phyloP scores from a whole-genome alignment of 345 rosid species.

The Melastoma malabathricum region DNA sequence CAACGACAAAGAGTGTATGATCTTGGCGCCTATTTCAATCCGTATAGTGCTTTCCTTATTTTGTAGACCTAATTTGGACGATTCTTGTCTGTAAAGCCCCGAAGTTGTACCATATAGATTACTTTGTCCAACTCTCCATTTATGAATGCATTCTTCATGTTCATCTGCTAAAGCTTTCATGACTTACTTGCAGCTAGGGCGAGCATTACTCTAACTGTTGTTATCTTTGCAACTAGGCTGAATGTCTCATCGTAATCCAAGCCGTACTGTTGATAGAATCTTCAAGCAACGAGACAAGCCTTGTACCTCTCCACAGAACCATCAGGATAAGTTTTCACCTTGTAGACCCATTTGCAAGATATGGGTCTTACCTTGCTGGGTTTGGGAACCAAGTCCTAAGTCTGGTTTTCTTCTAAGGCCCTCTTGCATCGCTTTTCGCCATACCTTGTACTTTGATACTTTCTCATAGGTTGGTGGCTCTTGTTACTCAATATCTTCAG shows the following conservation, averaged over 20 bases:
- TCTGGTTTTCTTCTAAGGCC: too few relatives aligned
- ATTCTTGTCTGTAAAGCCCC: not conserved
- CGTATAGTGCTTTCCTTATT: not conserved
- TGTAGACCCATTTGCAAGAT: not conserved
- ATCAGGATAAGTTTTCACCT: not conserved
- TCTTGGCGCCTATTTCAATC: not conserved
- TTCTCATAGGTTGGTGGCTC: too few relatives aligned
- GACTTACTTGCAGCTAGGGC: too few relatives aligned
- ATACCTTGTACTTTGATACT: too few relatives aligned
- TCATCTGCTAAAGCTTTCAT: not conserved
- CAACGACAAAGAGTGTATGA: not conserved
- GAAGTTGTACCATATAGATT: not conserved
- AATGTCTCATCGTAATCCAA: not conserved
- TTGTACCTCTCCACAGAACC: not conserved
- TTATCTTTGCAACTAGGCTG: not conserved
- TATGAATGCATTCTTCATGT: not conserved
- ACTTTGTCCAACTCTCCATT: not conserved
- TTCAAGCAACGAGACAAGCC: too few relatives aligned
- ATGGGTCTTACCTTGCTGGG: not conserved
- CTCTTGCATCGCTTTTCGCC: too few relatives aligned
- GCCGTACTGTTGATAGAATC: not conserved
- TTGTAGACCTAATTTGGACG: not conserved
- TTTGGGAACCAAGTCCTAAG: not conserved
- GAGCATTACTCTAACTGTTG: not conserved
- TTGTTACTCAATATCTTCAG: too few relatives aligned